Evolutionary conservation across 257 asterid genomes (phyloP).

Genomic region (Ajuga chamaepitys): DNA sequence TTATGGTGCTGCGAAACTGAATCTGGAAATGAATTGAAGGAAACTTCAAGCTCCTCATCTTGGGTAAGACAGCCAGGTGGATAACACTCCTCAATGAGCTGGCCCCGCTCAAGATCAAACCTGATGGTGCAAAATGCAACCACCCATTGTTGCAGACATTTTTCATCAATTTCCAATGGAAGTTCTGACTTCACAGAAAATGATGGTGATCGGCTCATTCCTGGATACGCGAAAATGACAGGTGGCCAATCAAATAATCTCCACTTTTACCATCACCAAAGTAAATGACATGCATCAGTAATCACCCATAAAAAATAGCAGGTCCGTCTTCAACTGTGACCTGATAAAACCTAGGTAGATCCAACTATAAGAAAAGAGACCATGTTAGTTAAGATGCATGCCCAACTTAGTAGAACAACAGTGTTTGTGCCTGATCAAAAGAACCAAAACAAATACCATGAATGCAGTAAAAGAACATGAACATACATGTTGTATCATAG

Average conservation of each 20-base stretch:
- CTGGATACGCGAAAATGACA: slow-evolving; percentile 25
- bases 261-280: slow-evolving; percentile 19
- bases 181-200: slow-evolving; percentile 69
- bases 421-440: background rate
- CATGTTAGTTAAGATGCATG: background rate
- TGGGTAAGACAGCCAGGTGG: slow-evolving; percentile 80
- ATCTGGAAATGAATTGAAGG: slow-evolving; percentile 95
- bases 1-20: slow-evolving; percentile 91
- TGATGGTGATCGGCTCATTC: slow-evolving; percentile 92
- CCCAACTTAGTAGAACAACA: background rate
- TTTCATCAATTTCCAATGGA: slow-evolving; percentile 61
- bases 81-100: slow-evolving; percentile 91
- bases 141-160: slow-evolving; percentile 70
- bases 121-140: slow-evolving; percentile 82
- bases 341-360: slow-evolving; percentile 13
- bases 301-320: slow-evolving; percentile 13
- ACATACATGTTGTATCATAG: background rate
- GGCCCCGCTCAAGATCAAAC: slow-evolving; percentile 97
- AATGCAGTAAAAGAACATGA: background rate
- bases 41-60: slow-evolving; percentile 88
- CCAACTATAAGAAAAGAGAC: background rate
- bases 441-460: slow-evolving; percentile 7
- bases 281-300: slow-evolving; percentile 1
- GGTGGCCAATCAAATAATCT: slow-evolving; percentile 29
- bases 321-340: background rate